phyloP scores from a whole-genome alignment of 306 rosid genomes.

The Prunus persica region DNA sequence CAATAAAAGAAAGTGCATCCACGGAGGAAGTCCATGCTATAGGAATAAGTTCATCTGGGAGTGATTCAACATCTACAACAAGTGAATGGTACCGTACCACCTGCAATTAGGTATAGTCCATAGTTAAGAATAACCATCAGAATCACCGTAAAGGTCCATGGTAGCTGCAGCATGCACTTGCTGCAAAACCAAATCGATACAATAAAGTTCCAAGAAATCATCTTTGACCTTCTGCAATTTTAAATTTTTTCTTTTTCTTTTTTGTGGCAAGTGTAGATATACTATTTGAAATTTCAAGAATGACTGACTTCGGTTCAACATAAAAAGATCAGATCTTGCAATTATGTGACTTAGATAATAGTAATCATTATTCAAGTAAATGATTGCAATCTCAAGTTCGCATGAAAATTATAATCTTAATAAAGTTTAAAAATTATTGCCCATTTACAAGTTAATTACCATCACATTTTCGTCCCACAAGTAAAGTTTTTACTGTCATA shows the following conservation, averaged over 20 bases:
- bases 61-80: constrained; percentile 75
- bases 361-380: neutral
- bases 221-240: neutral
- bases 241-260: neutral
- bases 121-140: neutral
- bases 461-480: neutral
- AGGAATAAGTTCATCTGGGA: constrained; percentile 87
- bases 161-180: neutral
- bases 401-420: neutral
- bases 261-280: neutral
- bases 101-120: constrained; percentile 48
- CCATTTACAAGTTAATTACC: neutral
- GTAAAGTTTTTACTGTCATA: neutral
- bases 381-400: neutral
- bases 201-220: neutral
- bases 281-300: neutral
- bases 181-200: neutral
- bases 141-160: neutral
- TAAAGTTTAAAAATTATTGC: neutral
- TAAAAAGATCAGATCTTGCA: neutral
- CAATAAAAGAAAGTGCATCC: constrained; percentile 54
- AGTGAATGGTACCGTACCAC: constrained; percentile 99
- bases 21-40: constrained; percentile 87
- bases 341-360: neutral
- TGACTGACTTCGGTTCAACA: neutral